phyloP scores from a whole-genome alignment of 768 basidiomycete species.

The Amanita thiersii region DNA sequence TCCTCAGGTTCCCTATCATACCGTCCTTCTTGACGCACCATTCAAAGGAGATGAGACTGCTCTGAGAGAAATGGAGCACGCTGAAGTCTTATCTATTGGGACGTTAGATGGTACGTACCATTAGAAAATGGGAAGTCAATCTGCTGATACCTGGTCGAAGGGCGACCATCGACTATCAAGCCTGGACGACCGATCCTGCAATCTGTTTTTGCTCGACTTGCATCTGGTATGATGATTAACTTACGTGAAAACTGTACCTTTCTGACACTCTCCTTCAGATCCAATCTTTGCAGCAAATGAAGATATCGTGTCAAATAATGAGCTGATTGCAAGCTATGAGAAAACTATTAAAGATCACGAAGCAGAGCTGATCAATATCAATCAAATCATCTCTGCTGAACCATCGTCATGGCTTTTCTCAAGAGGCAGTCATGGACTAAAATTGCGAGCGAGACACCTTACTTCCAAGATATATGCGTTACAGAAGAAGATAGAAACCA shows the following conservation, averaged over 20 bases:
- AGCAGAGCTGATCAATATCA: slow-evolving; percentile 62
- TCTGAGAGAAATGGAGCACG: slow-evolving; percentile 79
- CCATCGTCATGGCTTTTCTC: slow-evolving; percentile 26
- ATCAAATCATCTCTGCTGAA: slow-evolving; percentile 50
- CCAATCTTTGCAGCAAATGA: slow-evolving; percentile 72
- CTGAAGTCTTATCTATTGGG: slow-evolving; percentile 76
- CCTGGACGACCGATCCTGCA: slow-evolving; percentile 90
- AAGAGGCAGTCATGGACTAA: slow-evolving; percentile 37
- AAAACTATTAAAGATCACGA: slow-evolving; percentile 64
- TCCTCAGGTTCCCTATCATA: slow-evolving; percentile 69
- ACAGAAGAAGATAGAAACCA: slow-evolving; percentile 53
- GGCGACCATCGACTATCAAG: slow-evolving; percentile 74
- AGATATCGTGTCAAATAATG: slow-evolving; percentile 76
- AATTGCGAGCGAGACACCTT: slow-evolving; percentile 57
- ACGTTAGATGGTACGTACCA: slow-evolving; percentile 59
- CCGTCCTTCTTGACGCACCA: slow-evolving; percentile 72
- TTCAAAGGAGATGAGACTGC: slow-evolving; percentile 89
- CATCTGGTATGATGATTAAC: slow-evolving; percentile 46
- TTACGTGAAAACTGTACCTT: neutral
- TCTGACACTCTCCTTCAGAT: slow-evolving; percentile 34
- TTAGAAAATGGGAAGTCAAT: neutral
- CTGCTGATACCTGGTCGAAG: slow-evolving; percentile 23
- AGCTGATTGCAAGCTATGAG: slow-evolving; percentile 51
- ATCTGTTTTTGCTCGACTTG: slow-evolving; percentile 78
- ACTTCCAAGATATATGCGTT: slow-evolving; percentile 68